Base-by-base conservation (phyloP, 768 basidiomycete species). In the Leccinum broughii region DNA sequence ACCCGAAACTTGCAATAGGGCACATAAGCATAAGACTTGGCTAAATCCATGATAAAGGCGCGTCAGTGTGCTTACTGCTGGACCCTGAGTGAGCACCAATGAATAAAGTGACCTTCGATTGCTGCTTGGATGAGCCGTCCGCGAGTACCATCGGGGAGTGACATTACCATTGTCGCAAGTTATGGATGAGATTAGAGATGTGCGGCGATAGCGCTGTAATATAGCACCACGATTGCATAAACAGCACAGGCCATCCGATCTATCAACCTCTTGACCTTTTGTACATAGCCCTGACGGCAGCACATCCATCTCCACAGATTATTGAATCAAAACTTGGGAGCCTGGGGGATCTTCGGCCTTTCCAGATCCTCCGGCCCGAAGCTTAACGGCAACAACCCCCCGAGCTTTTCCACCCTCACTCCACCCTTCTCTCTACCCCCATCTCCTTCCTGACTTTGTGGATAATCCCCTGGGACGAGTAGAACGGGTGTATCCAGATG, bases 1-100 rank as follows among this genome's bases (percentile, higher is more conserved):
- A 98, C 96, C 7, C 89, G 86, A 71, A 99, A 97, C 30, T 93
- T 88, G 30, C 93, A 95, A 76, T 97, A 98, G 0, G 86, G 92
- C 35, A 78, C 83, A 73, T 97, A 95, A 0, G 90, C 82, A 35
- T 82, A 78, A 62, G 88, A 77, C 71, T 86, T 90, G 13, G 86
- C 90, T 92, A n/a, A 10, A 22, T 24, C 22, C 13, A 11, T 48
- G 46, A 24, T 13, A 24, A 48, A 44, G n/a, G 10, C n/a, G n/a
- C n/a, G 15, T 44, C 41, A 44, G 41, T 44, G n/a, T 3, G n/a
- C n/a, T 44, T 20, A 20, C 41, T 20, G 30, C 30, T 30, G 30
- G 30, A 1, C n/a, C 41, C 4, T 14, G 22, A 14, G 11, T 49
- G 22, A 49, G 24, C 9, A 22, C 5, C 22, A 26, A 26, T 26